Evolutionary conservation across 306 rosid species (phyloP), one percentile per base, ranked within the genome.

Genomic region (Hippophae rhamnoides): DNA sequence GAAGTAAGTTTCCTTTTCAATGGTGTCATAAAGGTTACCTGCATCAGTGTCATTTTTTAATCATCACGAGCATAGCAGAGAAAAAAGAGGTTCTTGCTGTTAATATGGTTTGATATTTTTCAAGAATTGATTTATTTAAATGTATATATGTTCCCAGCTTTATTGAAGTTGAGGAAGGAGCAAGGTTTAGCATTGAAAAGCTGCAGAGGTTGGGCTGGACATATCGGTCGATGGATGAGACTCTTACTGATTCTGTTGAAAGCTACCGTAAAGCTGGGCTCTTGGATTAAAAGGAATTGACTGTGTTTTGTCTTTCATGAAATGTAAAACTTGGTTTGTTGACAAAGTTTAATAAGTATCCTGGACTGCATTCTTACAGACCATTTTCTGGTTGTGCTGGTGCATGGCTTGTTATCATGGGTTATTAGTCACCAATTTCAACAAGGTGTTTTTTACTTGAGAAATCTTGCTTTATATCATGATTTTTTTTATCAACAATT

Each of bases 1-100:
- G n/a, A 85, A 56, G 90, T 90, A 78, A 72, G 13, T 13, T 46
- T 46, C 49, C 12, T 4, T 3, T 49, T 12, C 2, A 42, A 9
- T 46, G 49, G 12, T 46, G 13, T 46, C 49, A 46, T 8, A 8
- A 2, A 46, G 49, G 7, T 48, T 48, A 48, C 5, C 13, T 7
- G n/a, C 18, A 1, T 10, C 50, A 38, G 26, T 13, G 10, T 5
- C n/a, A 46, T 46, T 46, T 8, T 46, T 27, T 27, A 2, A 27
- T 27, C 38, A 27, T 3, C 4, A 27, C 38, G 4, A 27, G 38
- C 38, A 27, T 27, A 27, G 38, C 4, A 27, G 38, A 27, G 38
- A 27, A 27, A 27, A 27, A 27, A 2, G 38, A 27, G 49, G 12
- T 8, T 10, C n/a, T 46, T 46, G 49, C 13, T 46, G 49, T 13